Evolutionary conservation across 2,329 filamentous ascomycete genomes (phyloP).

Genomic region (Blastomyces parvus): DNA sequence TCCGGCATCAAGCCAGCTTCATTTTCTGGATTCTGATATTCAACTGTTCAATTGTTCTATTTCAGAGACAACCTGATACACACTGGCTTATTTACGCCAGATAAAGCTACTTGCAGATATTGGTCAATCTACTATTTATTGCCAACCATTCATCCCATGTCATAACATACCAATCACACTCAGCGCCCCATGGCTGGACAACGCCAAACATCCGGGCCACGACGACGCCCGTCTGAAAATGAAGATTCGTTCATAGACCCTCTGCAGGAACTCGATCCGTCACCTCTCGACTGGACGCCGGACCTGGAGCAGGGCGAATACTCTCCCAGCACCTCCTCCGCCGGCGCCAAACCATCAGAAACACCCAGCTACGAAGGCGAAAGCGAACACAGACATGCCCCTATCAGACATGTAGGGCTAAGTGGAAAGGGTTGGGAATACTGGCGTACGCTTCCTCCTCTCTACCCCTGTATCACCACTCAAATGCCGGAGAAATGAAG

Average conservation of each 20-base stretch:
- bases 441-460: slow-evolving; percentile 51
- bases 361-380: slow-evolving; percentile 13
- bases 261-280: slow-evolving; percentile 70
- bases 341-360: not conserved
- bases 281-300: slow-evolving; percentile 53
- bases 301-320: slow-evolving; percentile 45
- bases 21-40: not conserved
- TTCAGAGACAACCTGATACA: not conserved
- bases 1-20: too few species aligned
- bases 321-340: slow-evolving; percentile 18
- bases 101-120: not conserved
- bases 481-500: not conserved
- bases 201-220: too few species aligned
- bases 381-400: slow-evolving; percentile 3
- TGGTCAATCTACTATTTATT: not conserved
- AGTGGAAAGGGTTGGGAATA: slow-evolving; percentile 64
- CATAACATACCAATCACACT: not conserved
- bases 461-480: not conserved
- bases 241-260: not conserved
- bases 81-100: not conserved
- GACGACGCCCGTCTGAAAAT: not conserved
- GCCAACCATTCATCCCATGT: not conserved
- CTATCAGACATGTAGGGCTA: slow-evolving; percentile 38
- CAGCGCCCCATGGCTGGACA: not conserved
- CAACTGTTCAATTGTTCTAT: not conserved